phyloP scores from a whole-genome alignment of 1,139 yeast genomes.

The Nakaseomyces nivariensis region DNA sequence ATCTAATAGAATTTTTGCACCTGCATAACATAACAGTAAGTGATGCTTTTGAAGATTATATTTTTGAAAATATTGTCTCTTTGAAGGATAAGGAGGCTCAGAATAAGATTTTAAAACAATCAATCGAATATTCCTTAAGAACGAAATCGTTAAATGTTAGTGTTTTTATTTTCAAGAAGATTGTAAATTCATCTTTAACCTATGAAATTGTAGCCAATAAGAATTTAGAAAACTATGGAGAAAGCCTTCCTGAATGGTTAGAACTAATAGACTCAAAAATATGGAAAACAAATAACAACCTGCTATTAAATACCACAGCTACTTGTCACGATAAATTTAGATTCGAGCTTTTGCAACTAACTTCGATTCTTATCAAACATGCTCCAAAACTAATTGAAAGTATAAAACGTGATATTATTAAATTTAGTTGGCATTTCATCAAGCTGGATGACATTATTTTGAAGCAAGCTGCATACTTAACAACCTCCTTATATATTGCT shows the following conservation, averaged over 20 bases:
- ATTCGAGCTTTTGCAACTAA: slow-evolving; percentile 69
- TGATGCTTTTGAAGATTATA: slow-evolving; percentile 43
- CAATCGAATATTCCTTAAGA: slow-evolving; percentile 42
- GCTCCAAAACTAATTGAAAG: slow-evolving; percentile 53
- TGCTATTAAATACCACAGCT: slow-evolving; percentile 42
- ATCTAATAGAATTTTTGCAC: slow-evolving; percentile 32
- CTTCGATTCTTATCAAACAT: slow-evolving; percentile 65
- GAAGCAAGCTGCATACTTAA: slow-evolving; percentile 87
- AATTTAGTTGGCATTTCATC: slow-evolving; percentile 90
- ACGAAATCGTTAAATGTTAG: slow-evolving; percentile 43
- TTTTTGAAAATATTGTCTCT: slow-evolving; percentile 48
- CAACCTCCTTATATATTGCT: slow-evolving; percentile 77
- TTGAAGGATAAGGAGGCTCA: slow-evolving; percentile 40
- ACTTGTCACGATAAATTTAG: slow-evolving; percentile 70
- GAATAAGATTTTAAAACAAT: slow-evolving; percentile 42
- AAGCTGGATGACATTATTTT: slow-evolving; percentile 82
- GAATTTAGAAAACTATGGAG: slow-evolving; percentile 41
- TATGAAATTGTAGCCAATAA: slow-evolving; percentile 49
- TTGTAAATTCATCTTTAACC: slow-evolving; percentile 58
- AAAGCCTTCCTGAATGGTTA: slow-evolving; percentile 48
- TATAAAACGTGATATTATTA: slow-evolving; percentile 78
- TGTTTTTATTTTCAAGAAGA: slow-evolving; percentile 50
- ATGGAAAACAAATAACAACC: slow-evolving; percentile 59
- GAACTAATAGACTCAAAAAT: slow-evolving; percentile 49
- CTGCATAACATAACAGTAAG: slow-evolving; percentile 29